These are phyloP conservation scores for Gynostemma pentaphyllum DNA, from an alignment of 306 rosid genomes.

Conservation along the genomic window DNA sequence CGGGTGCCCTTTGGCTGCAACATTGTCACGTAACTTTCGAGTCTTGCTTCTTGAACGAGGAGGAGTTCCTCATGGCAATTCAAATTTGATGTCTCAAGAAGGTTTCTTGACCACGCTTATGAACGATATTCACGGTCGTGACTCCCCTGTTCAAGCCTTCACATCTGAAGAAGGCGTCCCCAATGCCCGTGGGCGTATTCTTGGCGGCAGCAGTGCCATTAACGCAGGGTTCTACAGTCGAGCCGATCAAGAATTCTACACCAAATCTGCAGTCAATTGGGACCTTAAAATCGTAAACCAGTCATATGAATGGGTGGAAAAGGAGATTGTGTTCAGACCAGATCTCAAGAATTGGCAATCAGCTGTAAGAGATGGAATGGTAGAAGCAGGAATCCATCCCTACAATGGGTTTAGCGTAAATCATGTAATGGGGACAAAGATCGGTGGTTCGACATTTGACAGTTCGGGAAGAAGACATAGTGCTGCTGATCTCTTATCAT, in stretches of 20 bases:
- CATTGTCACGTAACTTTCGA: constrained; percentile 35
- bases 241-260: constrained; percentile 53
- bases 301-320: constrained; percentile 79
- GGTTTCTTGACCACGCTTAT: constrained; percentile 63
- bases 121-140: constrained; percentile 19
- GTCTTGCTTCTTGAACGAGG: constrained; percentile 77
- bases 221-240: constrained; percentile 93
- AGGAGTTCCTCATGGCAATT: constrained; percentile 26
- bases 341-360: constrained; percentile 64
- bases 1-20: constrained; percentile 88
- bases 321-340: constrained; percentile 52
- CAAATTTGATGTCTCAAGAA: constrained; percentile 55
- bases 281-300: constrained; percentile 40
- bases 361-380: constrained; percentile 62
- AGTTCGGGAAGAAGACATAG: constrained; percentile 45
- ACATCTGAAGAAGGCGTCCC: constrained; percentile 74
- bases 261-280: constrained; percentile 34
- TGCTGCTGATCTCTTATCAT: constrained; percentile 57
- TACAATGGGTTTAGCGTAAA: constrained; percentile 68
- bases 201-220: constrained; percentile 88
- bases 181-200: constrained; percentile 85
- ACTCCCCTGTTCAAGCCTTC: constrained; percentile 62
- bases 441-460: constrained; percentile 87
- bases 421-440: constrained; percentile 58
- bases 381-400: constrained; percentile 66